Conservation (phyloP, 2,329 filamentous ascomycete species). For the Pseudovirgaria hyperparasitica region DNA sequence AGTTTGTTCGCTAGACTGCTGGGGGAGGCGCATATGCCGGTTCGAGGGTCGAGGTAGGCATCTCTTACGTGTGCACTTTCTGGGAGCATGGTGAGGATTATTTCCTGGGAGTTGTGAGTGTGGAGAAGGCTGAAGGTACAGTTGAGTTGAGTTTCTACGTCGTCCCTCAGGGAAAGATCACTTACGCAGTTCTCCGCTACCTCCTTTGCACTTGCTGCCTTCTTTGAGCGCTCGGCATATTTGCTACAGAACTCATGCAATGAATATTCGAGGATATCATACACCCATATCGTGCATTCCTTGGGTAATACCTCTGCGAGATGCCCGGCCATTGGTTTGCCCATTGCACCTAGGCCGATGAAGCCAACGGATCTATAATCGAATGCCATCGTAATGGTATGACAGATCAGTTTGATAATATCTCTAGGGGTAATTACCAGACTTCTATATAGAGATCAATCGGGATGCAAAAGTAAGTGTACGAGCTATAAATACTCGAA, state of each 20-base stretch:
- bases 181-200: slow-evolving; percentile 38
- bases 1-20: slow-evolving; percentile 31
- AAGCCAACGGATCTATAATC: slow-evolving; percentile 30
- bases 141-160: too few relatives aligned
- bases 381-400: slow-evolving; percentile 4
- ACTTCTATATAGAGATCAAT: too few relatives aligned
- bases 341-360: slow-evolving; percentile 45
- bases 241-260: slow-evolving; percentile 31
- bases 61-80: slow-evolving; percentile 38
- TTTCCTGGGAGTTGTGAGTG: slow-evolving; percentile 23
- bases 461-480: too few relatives aligned
- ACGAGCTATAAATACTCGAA: too few relatives aligned
- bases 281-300: slow-evolving; percentile 33
- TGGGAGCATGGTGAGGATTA: slow-evolving; percentile 41
- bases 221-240: slow-evolving; percentile 26
- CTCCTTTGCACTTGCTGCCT: slow-evolving; percentile 31
- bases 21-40: slow-evolving; percentile 29
- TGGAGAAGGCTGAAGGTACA: too few relatives aligned
- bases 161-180: slow-evolving; percentile 1
- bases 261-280: slow-evolving; percentile 33
- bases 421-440: too few relatives aligned
- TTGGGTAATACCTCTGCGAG: slow-evolving; percentile 33
- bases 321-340: slow-evolving; percentile 39
- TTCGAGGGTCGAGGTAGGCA: slow-evolving; percentile 35
- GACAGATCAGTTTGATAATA: too few relatives aligned